These are phyloP conservation scores for Carex arenaria DNA, from an alignment of 202 grass and related monocot genomes.

Conservation along the genomic window DNA sequence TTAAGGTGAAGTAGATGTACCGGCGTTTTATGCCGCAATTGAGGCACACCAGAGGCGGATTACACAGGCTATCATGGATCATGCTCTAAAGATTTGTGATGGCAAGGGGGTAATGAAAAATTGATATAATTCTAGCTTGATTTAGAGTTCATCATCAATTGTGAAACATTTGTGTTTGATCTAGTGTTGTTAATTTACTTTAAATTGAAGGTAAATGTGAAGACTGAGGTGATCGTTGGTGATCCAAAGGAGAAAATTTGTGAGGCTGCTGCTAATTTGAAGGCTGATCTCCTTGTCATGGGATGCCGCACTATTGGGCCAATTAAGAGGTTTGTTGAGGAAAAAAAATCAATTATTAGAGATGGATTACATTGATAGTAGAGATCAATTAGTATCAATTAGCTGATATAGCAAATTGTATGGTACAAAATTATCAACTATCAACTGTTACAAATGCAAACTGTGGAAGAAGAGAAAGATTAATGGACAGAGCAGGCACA, in stretches of 20 bases:
- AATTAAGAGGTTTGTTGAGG: slow-evolving; percentile 51
- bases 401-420: background rate
- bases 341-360: too few relatives aligned
- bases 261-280: slow-evolving; percentile 44
- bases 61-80: slow-evolving; percentile 77
- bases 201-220: slow-evolving; percentile 55
- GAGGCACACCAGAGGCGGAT: slow-evolving; percentile 81
- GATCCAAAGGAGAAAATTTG: slow-evolving; percentile 96
- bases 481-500: background rate
- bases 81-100: slow-evolving; percentile 75
- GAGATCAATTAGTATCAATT: too few relatives aligned
- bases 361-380: too few relatives aligned
- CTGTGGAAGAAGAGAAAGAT: background rate
- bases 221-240: slow-evolving; percentile 80
- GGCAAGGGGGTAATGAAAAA: slow-evolving; percentile 58
- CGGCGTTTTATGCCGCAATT: slow-evolving; percentile 87
- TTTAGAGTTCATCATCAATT: background rate
- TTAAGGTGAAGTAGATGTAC: slow-evolving; percentile 74
- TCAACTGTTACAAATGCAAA: background rate
- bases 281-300: slow-evolving; percentile 91
- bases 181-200: slow-evolving; percentile 19
- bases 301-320: slow-evolving; percentile 72
- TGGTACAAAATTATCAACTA: background rate
- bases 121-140: background rate
- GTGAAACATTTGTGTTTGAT: background rate